These are phyloP conservation scores for Dissophora ornata DNA, from an alignment of 192 early-diverging fungal genomes.

Conservation along the genomic window DNA sequence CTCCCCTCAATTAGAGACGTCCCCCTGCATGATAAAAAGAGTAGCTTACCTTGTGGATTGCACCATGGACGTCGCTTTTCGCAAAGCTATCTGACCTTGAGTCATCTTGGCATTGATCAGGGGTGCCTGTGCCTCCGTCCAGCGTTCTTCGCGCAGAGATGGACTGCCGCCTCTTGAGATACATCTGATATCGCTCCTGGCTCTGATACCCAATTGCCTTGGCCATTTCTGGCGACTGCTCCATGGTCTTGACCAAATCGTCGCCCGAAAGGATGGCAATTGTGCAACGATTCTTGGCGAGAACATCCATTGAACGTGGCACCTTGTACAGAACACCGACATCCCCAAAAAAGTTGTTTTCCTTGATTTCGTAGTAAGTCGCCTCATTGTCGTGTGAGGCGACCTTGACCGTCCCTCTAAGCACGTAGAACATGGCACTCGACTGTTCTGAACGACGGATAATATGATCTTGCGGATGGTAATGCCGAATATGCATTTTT, in stretches of 20 bases:
- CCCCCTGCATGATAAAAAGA: neutral
- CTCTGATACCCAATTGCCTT: conserved; percentile 68
- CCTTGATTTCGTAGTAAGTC: conserved; percentile 65
- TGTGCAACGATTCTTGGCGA: conserved; percentile 71
- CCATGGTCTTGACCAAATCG: conserved; percentile 64
- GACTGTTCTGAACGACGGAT: conserved; percentile 57
- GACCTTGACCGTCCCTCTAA: conserved; percentile 61
- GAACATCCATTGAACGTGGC: conserved; percentile 76
- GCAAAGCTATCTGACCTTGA: conserved; percentile 43
- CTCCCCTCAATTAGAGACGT: neutral
- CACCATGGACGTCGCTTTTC: conserved; percentile 40
- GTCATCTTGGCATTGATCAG: conserved; percentile 36
- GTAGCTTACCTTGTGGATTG: conserved; percentile 41
- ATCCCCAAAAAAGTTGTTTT: conserved; percentile 84
- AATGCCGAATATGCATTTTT: conserved; percentile 53
- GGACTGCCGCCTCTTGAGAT: conserved; percentile 55
- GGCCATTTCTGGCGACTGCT: conserved; percentile 71
- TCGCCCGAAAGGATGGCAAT: conserved; percentile 72
- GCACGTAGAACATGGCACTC: conserved; percentile 66
- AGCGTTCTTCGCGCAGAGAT: conserved; percentile 29
- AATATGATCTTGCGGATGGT: conserved; percentile 52
- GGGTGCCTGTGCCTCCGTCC: conserved; percentile 28
- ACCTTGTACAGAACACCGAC: conserved; percentile 80
- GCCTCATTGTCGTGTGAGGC: conserved; percentile 62
- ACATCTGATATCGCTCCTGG: conserved; percentile 67